These are phyloP conservation scores for Sarocladiaceae sp. DNA, from an alignment of 2,329 filamentous ascomycete genomes.

Conservation along the genomic window DNA sequence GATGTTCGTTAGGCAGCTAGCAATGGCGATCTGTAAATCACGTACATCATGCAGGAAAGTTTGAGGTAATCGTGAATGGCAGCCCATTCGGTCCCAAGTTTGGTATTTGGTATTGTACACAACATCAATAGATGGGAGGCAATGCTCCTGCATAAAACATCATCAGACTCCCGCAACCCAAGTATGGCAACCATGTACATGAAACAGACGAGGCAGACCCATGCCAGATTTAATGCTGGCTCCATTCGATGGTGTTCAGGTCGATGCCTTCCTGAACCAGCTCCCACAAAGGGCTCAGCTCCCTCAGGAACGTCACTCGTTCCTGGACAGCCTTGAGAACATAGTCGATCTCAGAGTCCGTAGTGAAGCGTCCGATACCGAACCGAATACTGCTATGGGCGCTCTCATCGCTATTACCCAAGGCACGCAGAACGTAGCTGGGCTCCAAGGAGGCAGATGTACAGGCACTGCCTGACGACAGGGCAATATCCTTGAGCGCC, in stretches of 20 bases:
- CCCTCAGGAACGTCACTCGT: slow-evolving; percentile 84
- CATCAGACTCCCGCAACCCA: background rate
- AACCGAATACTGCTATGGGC: slow-evolving; percentile 98
- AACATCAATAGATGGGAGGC: background rate
- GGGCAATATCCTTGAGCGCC: slow-evolving; percentile 95
- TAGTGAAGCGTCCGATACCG: slow-evolving; percentile 94
- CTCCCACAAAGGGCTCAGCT: slow-evolving; percentile 95
- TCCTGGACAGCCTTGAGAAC: slow-evolving; percentile 90
- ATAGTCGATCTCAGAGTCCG: slow-evolving; percentile 92
- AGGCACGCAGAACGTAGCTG: slow-evolving; percentile 87
- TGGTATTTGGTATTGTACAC: slow-evolving; percentile 1
- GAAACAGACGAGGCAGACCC: background rate
- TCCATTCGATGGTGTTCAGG: slow-evolving; percentile 96
- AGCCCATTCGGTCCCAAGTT: background rate
- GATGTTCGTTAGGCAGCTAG: too few relatives aligned
- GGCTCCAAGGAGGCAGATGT: slow-evolving; percentile 95
- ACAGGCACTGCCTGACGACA: slow-evolving; percentile 94
- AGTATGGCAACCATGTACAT: slow-evolving; percentile 1
- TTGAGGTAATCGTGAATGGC: too few relatives aligned
- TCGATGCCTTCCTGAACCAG: slow-evolving; percentile 95
- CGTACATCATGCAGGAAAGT: too few relatives aligned
- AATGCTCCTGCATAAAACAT: slow-evolving; percentile 3
- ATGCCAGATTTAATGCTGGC: slow-evolving; percentile 66
- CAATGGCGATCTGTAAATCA: too few relatives aligned
- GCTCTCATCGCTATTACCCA: slow-evolving; percentile 95